Percentiles rank a stretch among this genome's conserved stretches.
These are phyloP conservation scores for Gonium pectorale DNA, from an alignment of 139 green algal species.

Conservation along the genomic window DNA sequence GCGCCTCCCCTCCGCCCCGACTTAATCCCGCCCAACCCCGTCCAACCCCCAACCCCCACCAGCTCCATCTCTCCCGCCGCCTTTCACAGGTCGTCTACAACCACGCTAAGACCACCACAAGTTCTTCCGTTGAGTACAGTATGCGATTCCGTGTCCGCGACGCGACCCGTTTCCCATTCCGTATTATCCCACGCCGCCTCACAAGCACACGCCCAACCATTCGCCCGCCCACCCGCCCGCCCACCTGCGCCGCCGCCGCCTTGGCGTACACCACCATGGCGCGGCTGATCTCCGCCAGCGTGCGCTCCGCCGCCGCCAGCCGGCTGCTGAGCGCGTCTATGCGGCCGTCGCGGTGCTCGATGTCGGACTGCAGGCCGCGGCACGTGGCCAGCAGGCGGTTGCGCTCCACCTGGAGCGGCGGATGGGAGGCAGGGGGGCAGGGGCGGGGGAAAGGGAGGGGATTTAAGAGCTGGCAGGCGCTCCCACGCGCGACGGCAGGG, in stretches of 20 bases:
- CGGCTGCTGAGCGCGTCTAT: not conserved
- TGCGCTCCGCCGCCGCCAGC: not conserved
- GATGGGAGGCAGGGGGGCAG: not conserved
- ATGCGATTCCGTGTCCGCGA: too few species aligned
- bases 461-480: too few species aligned
- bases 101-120: too few species aligned
- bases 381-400: not conserved
- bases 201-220: not conserved
- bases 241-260: conserved; percentile 31
- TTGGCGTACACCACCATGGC: conserved; percentile 45
- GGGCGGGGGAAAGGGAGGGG: not conserved
- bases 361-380: not conserved
- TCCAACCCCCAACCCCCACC: too few species aligned
- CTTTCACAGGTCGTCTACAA: too few species aligned
- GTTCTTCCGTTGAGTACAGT: too few species aligned
- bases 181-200: too few species aligned
- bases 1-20: too few species aligned
- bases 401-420: conserved; percentile 21
- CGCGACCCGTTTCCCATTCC: too few species aligned
- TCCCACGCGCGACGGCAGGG: too few species aligned
- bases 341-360: not conserved
- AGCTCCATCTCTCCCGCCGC: too few species aligned
- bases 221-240: not conserved
- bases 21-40: too few species aligned
- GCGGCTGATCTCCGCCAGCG: conserved; percentile 10